Evolutionary conservation across 2,329 filamentous ascomycete genomes (phyloP).

Genomic region (Capronia epimyces): DNA sequence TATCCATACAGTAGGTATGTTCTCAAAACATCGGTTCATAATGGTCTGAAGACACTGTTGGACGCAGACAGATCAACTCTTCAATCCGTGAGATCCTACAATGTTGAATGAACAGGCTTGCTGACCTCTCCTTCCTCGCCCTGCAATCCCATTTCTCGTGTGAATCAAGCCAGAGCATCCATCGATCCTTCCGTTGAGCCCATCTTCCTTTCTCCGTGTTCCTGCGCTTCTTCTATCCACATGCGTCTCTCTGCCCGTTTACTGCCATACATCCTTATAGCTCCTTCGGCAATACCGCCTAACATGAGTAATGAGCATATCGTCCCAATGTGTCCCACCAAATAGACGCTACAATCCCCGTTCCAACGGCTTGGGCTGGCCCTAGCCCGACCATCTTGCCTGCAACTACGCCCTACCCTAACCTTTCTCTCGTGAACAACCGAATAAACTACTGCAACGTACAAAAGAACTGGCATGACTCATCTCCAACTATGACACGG

Average conservation of each 20-base stretch:
- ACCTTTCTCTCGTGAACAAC: background rate
- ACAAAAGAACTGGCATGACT: slow-evolving; percentile 10
- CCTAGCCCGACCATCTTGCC: slow-evolving; percentile 17
- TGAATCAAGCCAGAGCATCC: background rate
- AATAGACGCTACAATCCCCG: slow-evolving; percentile 16
- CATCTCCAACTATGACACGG: background rate
- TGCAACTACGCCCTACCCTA: slow-evolving; percentile 7
- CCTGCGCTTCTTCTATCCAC: background rate
- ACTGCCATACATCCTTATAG: background rate
- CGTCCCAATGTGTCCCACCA: slow-evolving; percentile 10
- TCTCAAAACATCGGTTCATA: too few relatives aligned
- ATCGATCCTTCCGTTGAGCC: background rate
- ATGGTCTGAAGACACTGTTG: too few relatives aligned
- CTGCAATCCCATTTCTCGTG: too few relatives aligned
- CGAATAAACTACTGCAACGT: background rate
- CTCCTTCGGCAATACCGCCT: slow-evolving; percentile 2
- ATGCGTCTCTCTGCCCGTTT: background rate
- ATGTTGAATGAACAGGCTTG: too few relatives aligned
- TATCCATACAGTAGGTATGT: too few relatives aligned
- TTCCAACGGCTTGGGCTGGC: slow-evolving; percentile 16
- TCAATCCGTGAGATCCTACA: too few relatives aligned
- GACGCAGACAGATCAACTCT: too few relatives aligned
- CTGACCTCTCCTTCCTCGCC: too few relatives aligned
- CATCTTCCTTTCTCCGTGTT: background rate
- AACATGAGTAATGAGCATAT: slow-evolving; percentile 22